Evolutionary conservation across 805 yeast species (phyloP), one percentile per base, ranked within the genome.

Genomic region (Kuraishia borneana): DNA sequence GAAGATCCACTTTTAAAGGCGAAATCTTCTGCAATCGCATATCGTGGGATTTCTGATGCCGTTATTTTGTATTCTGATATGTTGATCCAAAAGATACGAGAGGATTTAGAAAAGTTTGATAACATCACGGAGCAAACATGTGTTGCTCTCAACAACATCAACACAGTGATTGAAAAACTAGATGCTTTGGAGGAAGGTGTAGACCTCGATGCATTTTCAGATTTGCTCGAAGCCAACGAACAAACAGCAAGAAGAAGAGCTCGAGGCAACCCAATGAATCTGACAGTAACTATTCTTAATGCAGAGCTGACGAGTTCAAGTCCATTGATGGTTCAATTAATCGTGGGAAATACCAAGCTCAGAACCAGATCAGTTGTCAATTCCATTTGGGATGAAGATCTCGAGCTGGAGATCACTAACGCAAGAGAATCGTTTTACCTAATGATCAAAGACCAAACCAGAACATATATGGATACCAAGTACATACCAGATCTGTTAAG

Each of bases 301-400:
- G 31, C 9, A 28, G 31, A 14, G 31, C 13, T 27, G 3, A 28
- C 14, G 6, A 18, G 18, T 14, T 14, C 33, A 2, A 23, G 33
- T 7, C 17, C 21, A 13, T 19, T 21, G 17, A 22, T 13, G 7
- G 19, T 25, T 3, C 8, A 18, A 10, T n/a, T 34, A 5, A n/a
- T 18, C 20, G 30, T n/a, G 8, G 22, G 16, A 10, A 23, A 16
- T 10, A 34, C 26, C 17, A 34, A 17, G 29, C 21, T 46, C 14
- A 75, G 72, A 39, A 88, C 97, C 0, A 63, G 83, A 43, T 68
- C 77, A 0, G 61, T 82, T 3, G 57, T 69, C 22, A 74, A 76
- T 44, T 96, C 96, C 0, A 71, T 68, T 12, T 89, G 94, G 94
- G 83, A 83, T 46, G 95, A 88, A 58, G 83, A 81, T 23, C 26